Evolutionary conservation across 2,329 filamentous ascomycete species (phyloP).

Genomic region (Fusarium udum): DNA sequence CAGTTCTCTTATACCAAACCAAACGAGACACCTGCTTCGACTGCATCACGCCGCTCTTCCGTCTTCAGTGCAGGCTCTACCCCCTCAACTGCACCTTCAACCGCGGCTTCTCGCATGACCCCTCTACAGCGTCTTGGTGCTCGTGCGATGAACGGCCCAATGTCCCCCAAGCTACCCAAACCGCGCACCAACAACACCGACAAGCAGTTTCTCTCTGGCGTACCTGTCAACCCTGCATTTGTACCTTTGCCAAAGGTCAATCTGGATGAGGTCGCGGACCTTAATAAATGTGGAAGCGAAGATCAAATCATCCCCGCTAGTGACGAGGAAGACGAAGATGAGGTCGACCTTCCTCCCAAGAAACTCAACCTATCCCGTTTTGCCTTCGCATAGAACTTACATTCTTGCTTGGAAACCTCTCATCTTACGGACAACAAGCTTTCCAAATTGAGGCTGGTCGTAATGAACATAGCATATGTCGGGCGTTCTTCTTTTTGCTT

Average conservation of each 20-base stretch:
- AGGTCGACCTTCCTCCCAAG: constrained; percentile 45
- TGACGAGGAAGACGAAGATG: constrained; percentile 57
- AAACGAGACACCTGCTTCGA: constrained; percentile 49
- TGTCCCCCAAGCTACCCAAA: constrained; percentile 45
- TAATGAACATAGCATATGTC: constrained; percentile 25
- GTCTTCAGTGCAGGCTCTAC: constrained; percentile 50
- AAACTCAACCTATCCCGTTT: constrained; percentile 62
- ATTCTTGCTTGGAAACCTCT: neutral
- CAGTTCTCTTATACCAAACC: constrained; percentile 49
- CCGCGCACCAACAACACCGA: constrained; percentile 36
- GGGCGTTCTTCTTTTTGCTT: constrained; percentile 16
- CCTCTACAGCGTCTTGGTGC: constrained; percentile 64
- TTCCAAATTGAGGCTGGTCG: neutral
- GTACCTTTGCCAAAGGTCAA: constrained; percentile 66
- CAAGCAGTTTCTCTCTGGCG: constrained; percentile 45
- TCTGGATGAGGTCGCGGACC: constrained; percentile 60
- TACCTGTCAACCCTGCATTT: constrained; percentile 63
- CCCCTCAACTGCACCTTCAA: constrained; percentile 55
- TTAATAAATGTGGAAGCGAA: constrained; percentile 64
- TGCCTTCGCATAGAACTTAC: constrained; percentile 47
- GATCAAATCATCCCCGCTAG: constrained; percentile 65
- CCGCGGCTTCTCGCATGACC: constrained; percentile 57
- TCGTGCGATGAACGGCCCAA: constrained; percentile 49
- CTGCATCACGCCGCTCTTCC: constrained; percentile 48
- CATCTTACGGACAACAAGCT: neutral